Evolutionary conservation across 495 filamentous ascomycete genomes (phyloP), one percentile per base, ranked within the genome.

Genomic region (Geoglossum glabrum): DNA sequence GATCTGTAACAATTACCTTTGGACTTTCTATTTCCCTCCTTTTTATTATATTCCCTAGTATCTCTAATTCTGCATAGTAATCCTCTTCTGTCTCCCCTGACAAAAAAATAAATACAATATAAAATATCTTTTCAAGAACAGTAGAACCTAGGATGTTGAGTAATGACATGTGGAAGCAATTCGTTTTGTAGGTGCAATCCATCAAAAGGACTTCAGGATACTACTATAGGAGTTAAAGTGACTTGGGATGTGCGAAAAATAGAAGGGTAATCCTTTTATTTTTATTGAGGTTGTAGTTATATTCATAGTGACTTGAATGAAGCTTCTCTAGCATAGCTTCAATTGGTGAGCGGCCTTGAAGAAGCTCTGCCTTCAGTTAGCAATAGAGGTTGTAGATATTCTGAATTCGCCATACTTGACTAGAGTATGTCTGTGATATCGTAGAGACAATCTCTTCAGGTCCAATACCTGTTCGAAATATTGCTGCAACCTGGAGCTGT

Each of bases 141-240:
- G 5, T 34, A 11, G 58, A 58, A 4, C 17, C 60, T 38, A 55
- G 47, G 4, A 63, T 61, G 26, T 59, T 56, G 3, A 59, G 38
- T 5, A 63, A 17, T 8, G 55, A 49, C 59, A 63, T 61, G 21
- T 61, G 61, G 38, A 61, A 61, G 27, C 60, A 31, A 30, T 61
- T 63, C 8, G 56, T 61, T 52, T 61, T 61, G 30, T 63, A 62
- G 6, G 56, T 61, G 49, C 47, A 47, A 31, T 63, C 47, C 17
- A 56, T 40, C 10, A 63, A 50, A 49, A 61, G 23, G 34, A 63
- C 56, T 36, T 63, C 50, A 15, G 56, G 52, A 30, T 59, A 28
- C 5, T 23, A 8, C 1, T 47, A 10, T 1, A 60, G 51, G 36
- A 57, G 52, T 1, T 25, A 0, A 9, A 55, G 27, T 0, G 52